Conservation (phyloP, 1,284 basidiomycete genomes). For the Moesziomyces sp. region DNA sequence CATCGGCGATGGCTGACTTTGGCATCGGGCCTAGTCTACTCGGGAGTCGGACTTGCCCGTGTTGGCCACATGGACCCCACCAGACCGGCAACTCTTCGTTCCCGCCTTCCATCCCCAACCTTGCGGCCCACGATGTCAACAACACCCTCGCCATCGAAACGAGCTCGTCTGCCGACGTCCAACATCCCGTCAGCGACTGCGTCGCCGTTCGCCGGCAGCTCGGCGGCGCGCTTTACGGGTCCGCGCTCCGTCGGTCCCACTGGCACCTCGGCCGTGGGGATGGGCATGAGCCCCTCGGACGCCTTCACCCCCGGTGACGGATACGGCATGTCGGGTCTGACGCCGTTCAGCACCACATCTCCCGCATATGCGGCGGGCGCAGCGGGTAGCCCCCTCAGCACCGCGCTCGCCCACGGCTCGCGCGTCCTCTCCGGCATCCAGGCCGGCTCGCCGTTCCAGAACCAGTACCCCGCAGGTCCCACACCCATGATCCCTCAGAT, state of each 20-base stretch:
- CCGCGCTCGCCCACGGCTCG: conserved; percentile 31
- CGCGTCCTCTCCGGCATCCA: conserved; percentile 28
- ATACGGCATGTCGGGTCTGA: conserved; percentile 13
- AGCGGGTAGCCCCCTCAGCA: conserved; percentile 20
- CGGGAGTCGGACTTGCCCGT: conserved; percentile 2
- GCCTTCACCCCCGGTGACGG: conserved; percentile 20
- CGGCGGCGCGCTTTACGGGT: conserved; percentile 5
- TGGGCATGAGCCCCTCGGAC: conserved; percentile 33
- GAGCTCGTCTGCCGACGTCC: conserved; percentile 22
- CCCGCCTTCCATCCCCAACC: background rate
- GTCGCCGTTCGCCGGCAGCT: conserved; percentile 18
- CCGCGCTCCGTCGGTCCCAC: conserved; percentile 29
- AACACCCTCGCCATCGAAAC: conserved; percentile 40
- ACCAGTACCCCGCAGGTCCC: background rate
- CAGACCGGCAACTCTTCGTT: too few species aligned
- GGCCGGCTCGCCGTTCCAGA: conserved; percentile 8
- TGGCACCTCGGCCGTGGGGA: conserved; percentile 9
- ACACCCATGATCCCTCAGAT: conserved; percentile 10
- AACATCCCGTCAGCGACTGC: conserved; percentile 17
- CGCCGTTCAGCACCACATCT: conserved; percentile 34
- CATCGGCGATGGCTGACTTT: conserved; percentile 16
- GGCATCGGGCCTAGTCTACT: conserved; percentile 1
- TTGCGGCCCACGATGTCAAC: conserved; percentile 11
- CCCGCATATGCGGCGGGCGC: conserved; percentile 24
- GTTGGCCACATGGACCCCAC: conserved; percentile 20